These are phyloP conservation scores for Cynanchum wilfordii DNA, from an alignment of 257 asterid species.

Conservation along the genomic window DNA sequence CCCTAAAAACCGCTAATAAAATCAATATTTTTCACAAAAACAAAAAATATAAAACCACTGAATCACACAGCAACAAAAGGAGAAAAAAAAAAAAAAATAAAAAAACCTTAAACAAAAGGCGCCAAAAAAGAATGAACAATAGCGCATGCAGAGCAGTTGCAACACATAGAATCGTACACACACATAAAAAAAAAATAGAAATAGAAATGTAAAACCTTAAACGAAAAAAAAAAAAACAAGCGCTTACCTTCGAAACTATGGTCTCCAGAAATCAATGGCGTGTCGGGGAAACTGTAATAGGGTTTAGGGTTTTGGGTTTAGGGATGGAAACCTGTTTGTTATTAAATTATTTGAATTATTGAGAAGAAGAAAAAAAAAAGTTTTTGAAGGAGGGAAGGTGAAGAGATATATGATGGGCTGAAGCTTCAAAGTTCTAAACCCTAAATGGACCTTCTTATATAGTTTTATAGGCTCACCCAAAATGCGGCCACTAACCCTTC, in stretches of 20 bases:
- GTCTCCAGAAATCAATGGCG: slow-evolving; percentile 7
- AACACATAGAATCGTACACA: background rate
- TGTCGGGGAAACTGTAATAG: slow-evolving; percentile 11
- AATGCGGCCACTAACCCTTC: background rate
- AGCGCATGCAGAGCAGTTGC: background rate
- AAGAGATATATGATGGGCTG: slow-evolving; percentile 25
- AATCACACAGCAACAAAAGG: background rate
- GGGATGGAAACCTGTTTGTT: too few relatives aligned
- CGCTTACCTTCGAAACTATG: slow-evolving; percentile 8
- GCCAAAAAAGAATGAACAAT: slow-evolving; percentile 2
- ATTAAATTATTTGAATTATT: slow-evolving; percentile 16
- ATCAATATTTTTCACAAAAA: background rate
- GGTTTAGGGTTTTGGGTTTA: slow-evolving; percentile 29
- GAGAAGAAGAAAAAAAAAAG: background rate
- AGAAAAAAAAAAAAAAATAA: background rate
- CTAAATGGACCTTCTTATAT: slow-evolving; percentile 22
- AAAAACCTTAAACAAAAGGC: slow-evolving; percentile 6
- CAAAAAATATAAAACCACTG: background rate
- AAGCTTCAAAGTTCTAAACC: slow-evolving; percentile 16
- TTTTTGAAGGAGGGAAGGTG: slow-evolving; percentile 16
- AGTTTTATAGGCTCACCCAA: background rate
- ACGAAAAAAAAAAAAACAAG: background rate
- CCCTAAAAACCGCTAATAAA: background rate
- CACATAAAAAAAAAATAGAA: background rate
- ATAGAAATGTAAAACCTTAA: too few relatives aligned